These are phyloP conservation scores for Castanea crenata DNA, from an alignment of 306 rosid genomes.

Conservation along the genomic window DNA sequence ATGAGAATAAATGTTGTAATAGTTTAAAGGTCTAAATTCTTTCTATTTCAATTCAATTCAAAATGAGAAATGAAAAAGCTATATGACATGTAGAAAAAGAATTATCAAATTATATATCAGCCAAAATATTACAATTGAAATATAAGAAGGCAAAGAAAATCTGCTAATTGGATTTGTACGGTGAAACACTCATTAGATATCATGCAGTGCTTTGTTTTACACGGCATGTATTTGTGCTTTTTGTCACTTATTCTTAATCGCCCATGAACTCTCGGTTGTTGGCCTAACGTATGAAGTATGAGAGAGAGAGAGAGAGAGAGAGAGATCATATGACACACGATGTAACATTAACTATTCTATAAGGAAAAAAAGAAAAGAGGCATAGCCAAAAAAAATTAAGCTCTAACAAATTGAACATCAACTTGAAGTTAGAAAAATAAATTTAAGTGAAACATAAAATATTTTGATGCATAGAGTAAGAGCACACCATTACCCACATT, in stretches of 20 bases:
- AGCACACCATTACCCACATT: too few species aligned
- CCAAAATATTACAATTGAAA: background rate
- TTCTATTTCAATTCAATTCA: too few species aligned
- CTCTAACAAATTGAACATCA: background rate
- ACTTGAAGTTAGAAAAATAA: background rate
- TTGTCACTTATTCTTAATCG: slow-evolving; percentile 26
- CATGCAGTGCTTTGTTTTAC: background rate
- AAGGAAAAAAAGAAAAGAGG: background rate
- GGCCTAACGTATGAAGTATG: slow-evolving; percentile 24
- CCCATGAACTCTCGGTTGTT: slow-evolving; percentile 27
- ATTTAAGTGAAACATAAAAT: background rate
- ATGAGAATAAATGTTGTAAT: too few species aligned
- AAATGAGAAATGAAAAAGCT: background rate
- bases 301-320: background rate
- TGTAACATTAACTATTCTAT: slow-evolving; percentile 21
- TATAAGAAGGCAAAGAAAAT: background rate
- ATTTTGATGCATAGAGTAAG: background rate
- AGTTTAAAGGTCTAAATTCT: too few species aligned
- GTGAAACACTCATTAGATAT: background rate
- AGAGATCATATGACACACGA: background rate
- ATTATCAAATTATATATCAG: background rate
- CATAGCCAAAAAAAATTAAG: background rate
- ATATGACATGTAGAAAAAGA: background rate
- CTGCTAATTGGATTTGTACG: background rate
- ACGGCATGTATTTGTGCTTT: background rate